Evolutionary conservation across 176 grass and related monocot species (phyloP).

Genomic region (Cocos nucifera): DNA sequence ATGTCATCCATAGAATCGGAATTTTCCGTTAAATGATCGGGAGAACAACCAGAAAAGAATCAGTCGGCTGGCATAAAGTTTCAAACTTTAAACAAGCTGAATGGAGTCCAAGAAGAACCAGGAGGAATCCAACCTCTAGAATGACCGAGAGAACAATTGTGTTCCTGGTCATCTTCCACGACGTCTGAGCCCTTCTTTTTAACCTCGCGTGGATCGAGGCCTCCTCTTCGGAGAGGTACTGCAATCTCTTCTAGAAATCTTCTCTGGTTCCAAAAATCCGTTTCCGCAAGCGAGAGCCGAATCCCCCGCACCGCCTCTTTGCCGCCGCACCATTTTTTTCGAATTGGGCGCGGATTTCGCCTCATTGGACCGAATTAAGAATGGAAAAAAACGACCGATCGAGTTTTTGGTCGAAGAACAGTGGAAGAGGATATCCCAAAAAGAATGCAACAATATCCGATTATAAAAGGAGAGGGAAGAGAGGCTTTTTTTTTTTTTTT

Average conservation of each 20-base stretch:
- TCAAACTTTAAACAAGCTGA: no score
- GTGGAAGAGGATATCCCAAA: no score
- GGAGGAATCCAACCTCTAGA: slow-evolving; percentile 41
- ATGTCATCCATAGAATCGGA: no score
- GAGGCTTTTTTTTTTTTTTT: no score
- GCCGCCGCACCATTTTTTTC: no score
- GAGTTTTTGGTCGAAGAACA: no score
- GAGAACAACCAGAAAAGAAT: no score
- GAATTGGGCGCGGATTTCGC: slow-evolving; percentile 17
- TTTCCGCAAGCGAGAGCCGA: slow-evolving; percentile 42
- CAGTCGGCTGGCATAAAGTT: background rate
- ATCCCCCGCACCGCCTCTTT: background rate
- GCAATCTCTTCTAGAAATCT: slow-evolving; percentile 74
- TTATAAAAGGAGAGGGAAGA: background rate
- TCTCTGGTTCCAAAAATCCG: slow-evolving; percentile 56
- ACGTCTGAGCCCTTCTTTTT: slow-evolving; percentile 51
- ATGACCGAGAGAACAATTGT: slow-evolving; percentile 45
- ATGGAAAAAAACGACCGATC: no score
- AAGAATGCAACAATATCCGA: no score
- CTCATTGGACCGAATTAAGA: background rate
- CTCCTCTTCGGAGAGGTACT: slow-evolving; percentile 76
- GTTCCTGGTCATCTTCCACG: slow-evolving; percentile 47
- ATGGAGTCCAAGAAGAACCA: background rate
- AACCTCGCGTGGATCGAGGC: slow-evolving; percentile 48
- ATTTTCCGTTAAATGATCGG: no score